Conservation (phyloP, 73 alveolate species). For the Stentor roeselii region DNA sequence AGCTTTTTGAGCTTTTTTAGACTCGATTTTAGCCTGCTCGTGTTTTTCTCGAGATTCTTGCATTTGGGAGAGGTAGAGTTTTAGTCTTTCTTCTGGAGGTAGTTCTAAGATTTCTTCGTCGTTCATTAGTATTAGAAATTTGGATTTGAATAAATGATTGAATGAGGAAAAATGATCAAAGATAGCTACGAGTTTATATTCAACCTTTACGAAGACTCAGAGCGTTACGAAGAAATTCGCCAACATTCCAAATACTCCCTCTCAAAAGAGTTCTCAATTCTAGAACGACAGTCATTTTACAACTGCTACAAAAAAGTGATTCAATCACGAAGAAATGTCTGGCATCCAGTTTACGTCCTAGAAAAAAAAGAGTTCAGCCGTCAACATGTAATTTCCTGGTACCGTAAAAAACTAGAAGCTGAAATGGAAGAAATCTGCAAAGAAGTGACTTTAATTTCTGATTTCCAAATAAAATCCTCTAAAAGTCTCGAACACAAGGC, state of each 20-base stretch:
- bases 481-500: constrained; percentile 27
- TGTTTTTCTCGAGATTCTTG: constrained; percentile 19
- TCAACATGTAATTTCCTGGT: background rate
- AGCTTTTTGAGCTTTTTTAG: background rate
- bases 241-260: background rate
- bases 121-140: background rate
- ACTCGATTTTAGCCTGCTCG: background rate
- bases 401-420: background rate
- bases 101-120: constrained; percentile 6
- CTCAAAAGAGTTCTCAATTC: background rate
- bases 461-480: background rate
- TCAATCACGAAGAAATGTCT: background rate
- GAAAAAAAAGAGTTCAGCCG: background rate
- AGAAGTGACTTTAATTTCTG: constrained; percentile 11
- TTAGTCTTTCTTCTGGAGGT: constrained; percentile 24
- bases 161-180: background rate
- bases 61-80: background rate
- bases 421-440: constrained; percentile 1
- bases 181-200: background rate
- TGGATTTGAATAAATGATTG: background rate
- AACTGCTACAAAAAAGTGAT: background rate
- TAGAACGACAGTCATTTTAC: background rate
- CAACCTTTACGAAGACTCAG: background rate
- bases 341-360: background rate
- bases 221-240: background rate